Base-by-base conservation (phyloP, 345 rosid species). In the Heritiera fomes region DNA sequence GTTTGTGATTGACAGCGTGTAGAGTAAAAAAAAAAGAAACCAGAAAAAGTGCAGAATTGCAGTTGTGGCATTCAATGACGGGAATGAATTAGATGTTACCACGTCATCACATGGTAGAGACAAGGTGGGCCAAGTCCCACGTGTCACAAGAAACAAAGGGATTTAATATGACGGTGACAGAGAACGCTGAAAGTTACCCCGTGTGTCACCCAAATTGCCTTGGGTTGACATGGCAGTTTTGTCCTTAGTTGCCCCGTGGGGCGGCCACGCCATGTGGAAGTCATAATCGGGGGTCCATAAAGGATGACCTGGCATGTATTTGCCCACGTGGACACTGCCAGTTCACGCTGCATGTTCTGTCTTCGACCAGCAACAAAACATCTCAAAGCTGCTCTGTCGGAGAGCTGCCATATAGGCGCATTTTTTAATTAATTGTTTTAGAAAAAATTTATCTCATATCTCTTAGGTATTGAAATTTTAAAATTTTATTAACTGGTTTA, bases 111-210 rank as follows among this genome's bases (percentile, higher is more conserved):
- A 4, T 11, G 23, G 9, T 1, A 38, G 45, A 77, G 47, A 71
- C 75, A 66, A 8, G 38, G 63, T 1, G 75, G 72, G 38, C 38
- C 38, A 34, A 34, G 38, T 30, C 47, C 52, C 77, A 56, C 77
- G 53, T 55, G 65, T 15, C 58, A 18, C 5, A 23, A 12, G 77
- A 77, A 74, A 71, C 85, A 72, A 6, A 30, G 76, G 76, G 56
- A 83, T 69, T 83, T n/a, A 85, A 82, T 80, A 79, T 40, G 87
- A 83, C 17, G 70, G 81, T 78, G 82, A 83, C 82, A 45, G 23
- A 69, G 61, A 59, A 47, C 38, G 75, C 40, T 70, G 82, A 45
- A 78, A 75, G 71, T 30, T 72, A 53, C 69, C 43, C 4, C 34
- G 3, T 46, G 20, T 55, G 73, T 78, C 73, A 55, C 73, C 50